phyloP scores from a whole-genome alignment of 352 stramenopile species.

The Pythium phragmiticola region DNA sequence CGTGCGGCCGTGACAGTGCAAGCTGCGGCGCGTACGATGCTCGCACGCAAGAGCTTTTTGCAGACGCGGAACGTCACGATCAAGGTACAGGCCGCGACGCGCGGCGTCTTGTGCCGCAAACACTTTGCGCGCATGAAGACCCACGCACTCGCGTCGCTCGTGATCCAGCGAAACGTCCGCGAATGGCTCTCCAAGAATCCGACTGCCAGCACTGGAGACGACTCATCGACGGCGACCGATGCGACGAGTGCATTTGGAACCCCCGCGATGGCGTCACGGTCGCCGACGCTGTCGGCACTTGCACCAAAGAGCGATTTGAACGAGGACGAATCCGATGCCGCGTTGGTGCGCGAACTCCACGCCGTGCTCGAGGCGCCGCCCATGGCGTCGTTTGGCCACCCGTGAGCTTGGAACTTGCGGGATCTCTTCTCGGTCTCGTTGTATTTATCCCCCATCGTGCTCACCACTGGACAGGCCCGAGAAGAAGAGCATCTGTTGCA shows the following conservation, averaged over 20 bases:
- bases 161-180: slow-evolving; percentile 85
- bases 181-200: slow-evolving; percentile 77
- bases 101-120: slow-evolving; percentile 79
- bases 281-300: not conserved
- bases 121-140: slow-evolving; percentile 88
- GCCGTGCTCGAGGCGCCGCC: slow-evolving; percentile 13
- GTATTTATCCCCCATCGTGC: slow-evolving; percentile 16
- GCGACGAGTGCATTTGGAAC: not conserved
- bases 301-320: not conserved
- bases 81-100: slow-evolving; percentile 81
- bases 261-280: not conserved
- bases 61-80: slow-evolving; percentile 86
- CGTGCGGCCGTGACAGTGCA: slow-evolving; percentile 83
- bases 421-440: no score
- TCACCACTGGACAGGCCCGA: not conserved
- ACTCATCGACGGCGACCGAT: no score
- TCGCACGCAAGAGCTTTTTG: slow-evolving; percentile 79
- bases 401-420: slow-evolving; percentile 1
- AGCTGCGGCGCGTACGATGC: slow-evolving; percentile 78
- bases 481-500: not conserved
- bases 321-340: slow-evolving; percentile 11
- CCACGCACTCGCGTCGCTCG: slow-evolving; percentile 74
- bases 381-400: not conserved
- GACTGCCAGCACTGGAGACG: not conserved
- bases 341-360: slow-evolving; percentile 21